Base-by-base conservation (phyloP, 805 yeast species). In the Starmerella gropengiesseri region DNA sequence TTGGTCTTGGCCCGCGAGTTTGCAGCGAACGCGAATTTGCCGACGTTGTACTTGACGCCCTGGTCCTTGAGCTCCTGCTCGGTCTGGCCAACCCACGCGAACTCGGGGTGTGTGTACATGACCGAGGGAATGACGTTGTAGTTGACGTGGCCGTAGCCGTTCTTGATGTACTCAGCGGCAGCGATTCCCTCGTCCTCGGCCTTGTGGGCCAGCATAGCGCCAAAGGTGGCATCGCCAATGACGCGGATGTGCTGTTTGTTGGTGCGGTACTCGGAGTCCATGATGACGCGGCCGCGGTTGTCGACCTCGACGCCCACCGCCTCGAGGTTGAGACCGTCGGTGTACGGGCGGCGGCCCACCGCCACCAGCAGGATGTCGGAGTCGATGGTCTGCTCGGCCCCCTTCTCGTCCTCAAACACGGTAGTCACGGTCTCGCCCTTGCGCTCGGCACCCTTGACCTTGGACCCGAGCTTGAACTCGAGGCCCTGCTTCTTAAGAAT, bases 131-230 rank as follows among this genome's bases (percentile, higher is more conserved):
- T 91, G 70, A 83, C 93, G 57, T 79, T 94, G 69, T 91, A 91
- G 78, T 91, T 91, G 55, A 91, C 97, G 64, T 91, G 98, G 47
- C 99, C 99, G 62, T 81, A 82, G 53, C 97, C 98, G 55, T 67
- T 67, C 72, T 85, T 85, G 64, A 91, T 76, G 71, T 77, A 83
- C 70, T 91, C 99, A 53, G 74, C 97, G 54, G 95, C 97, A 45
- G 99, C 99, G 55, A 91, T 80, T 68, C 95, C 99, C 73, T 91
- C 99, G 66, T 91, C 99, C 73, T 91, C 99, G 50, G 99, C 99
- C 74, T 91, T 91, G 75, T 91, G 99, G 52, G 99, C 99, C 68
- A 91, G 76, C 99, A 91, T 91, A 57, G 94, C 89, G 57, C 99
- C 99, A 58, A 84, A 91, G 31, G 99, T 91, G 44, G 80, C 96